These are phyloP conservation scores for Eucalyptus cloeziana DNA, from an alignment of 345 rosid species.

Conservation along the genomic window DNA sequence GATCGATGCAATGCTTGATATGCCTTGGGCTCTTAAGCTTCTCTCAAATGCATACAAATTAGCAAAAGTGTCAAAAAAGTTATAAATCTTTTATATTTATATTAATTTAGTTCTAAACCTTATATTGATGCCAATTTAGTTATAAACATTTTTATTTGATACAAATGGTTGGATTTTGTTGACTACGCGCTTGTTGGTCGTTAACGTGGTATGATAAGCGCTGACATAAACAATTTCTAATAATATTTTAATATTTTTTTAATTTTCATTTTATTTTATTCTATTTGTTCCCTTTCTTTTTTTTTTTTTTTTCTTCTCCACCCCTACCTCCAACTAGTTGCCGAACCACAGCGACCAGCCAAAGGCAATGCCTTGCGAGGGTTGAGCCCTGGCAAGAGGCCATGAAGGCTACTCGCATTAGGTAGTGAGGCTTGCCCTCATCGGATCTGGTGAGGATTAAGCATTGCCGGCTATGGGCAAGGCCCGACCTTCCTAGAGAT, in stretches of 20 bases:
- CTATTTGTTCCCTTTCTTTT: fast-evolving
- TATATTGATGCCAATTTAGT: no score
- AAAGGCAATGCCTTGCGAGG: fast-evolving
- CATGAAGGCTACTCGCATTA: fast-evolving
- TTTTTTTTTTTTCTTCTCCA: fast-evolving
- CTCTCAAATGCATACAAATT: not conserved
- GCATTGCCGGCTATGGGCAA: fast-evolving
- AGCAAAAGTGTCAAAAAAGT: no score
- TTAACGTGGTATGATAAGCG: fast-evolving
- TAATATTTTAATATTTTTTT: no score
- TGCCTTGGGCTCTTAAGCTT: not conserved
- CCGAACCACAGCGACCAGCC: fast-evolving
- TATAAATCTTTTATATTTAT: fast-evolving
- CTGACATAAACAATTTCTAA: no score
- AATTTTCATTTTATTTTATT: no score
- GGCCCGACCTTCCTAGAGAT: fast-evolving
- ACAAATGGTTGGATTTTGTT: fast-evolving
- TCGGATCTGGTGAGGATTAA: fast-evolving
- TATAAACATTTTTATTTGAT: fast-evolving
- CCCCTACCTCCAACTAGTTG: fast-evolving
- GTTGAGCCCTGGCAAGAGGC: no score
- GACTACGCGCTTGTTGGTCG: fast-evolving
- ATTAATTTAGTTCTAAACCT: fast-evolving
- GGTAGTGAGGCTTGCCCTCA: no score
- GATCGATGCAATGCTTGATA: not conserved